A percentile compares a stretch with the other conserved stretches of the same genome.
These are phyloP conservation scores for Macrotyloma uniflorum DNA, from an alignment of 306 rosid genomes.

Conservation along the genomic window DNA sequence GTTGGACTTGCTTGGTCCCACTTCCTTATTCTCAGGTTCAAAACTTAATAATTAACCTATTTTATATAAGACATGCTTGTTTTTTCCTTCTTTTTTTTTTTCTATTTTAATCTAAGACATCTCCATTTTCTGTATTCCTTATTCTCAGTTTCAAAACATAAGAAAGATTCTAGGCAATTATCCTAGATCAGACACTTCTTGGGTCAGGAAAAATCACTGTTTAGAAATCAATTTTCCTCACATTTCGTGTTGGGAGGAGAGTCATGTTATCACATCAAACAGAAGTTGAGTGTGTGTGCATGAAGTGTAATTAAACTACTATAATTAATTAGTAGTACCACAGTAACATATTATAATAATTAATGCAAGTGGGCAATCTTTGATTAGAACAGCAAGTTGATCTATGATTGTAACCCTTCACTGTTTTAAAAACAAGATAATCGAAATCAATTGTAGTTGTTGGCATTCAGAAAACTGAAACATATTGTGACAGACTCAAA, in stretches of 20 bases:
- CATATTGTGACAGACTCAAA: neutral
- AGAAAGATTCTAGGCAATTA: constrained; percentile 23
- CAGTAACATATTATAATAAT: neutral
- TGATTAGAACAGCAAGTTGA: constrained; percentile 16
- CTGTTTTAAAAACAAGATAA: constrained; percentile 13
- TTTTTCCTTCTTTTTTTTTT: neutral
- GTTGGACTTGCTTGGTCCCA: constrained; percentile 50
- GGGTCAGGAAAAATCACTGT: neutral
- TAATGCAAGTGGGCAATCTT: constrained; percentile 20
- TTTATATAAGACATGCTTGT: no score
- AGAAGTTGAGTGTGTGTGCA: neutral
- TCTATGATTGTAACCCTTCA: constrained; percentile 21
- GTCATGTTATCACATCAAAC: constrained; percentile 27
- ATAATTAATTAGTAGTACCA: neutral
- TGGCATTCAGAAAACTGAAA: constrained; percentile 11
- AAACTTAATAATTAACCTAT: neutral
- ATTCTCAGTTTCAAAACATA: neutral
- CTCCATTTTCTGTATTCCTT: neutral
- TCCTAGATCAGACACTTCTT: constrained; percentile 10
- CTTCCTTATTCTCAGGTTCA: constrained; percentile 19
- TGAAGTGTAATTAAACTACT: neutral
- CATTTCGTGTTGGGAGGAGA: constrained; percentile 11
- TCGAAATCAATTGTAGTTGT: constrained; percentile 9
- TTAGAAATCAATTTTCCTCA: constrained; percentile 2
- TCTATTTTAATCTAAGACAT: neutral